Evolutionary conservation across 2,329 filamentous ascomycete species (phyloP).

Genomic region (Alternaria sp.): DNA sequence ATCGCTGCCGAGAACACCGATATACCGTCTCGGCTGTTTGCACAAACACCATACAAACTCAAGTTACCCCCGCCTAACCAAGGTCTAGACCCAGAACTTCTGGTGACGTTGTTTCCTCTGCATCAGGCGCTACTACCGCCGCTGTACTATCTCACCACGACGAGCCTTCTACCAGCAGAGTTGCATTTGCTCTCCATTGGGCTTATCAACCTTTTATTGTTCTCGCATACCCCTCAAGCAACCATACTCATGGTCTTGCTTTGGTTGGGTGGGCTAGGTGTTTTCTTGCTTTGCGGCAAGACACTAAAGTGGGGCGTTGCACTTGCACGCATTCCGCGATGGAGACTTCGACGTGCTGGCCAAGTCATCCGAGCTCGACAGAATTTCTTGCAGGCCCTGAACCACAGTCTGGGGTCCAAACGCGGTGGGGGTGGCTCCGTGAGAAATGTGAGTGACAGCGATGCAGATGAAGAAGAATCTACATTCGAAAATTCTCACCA

Average conservation of each 20-base stretch:
- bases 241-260: constrained; percentile 56
- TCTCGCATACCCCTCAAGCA: constrained; percentile 70
- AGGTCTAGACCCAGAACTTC: constrained; percentile 63
- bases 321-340: constrained; percentile 86
- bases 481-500: constrained; percentile 29
- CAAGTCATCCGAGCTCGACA: constrained; percentile 55
- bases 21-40: constrained; percentile 45
- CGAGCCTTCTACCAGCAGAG: constrained; percentile 85
- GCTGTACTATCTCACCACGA: constrained; percentile 83
- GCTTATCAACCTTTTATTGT: constrained; percentile 80
- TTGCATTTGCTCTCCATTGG: constrained; percentile 84
- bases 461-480: constrained; percentile 57
- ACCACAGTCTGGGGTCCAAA: constrained; percentile 46
- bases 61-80: constrained; percentile 42
- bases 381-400: constrained; percentile 55
- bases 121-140: constrained; percentile 79
- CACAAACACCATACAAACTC: constrained; percentile 48
- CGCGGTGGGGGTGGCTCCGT: constrained; percentile 32
- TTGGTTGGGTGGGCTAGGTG: constrained; percentile 71
- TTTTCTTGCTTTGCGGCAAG: constrained; percentile 76
- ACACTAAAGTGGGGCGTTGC: constrained; percentile 85
- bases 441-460: constrained; percentile 50
- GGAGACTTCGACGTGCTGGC: constrained; percentile 76
- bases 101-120: constrained; percentile 78
- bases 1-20: constrained; percentile 59